phyloP scores from a whole-genome alignment of 2,329 filamentous ascomycete genomes.

The Pseudogymnoascus sp. region DNA sequence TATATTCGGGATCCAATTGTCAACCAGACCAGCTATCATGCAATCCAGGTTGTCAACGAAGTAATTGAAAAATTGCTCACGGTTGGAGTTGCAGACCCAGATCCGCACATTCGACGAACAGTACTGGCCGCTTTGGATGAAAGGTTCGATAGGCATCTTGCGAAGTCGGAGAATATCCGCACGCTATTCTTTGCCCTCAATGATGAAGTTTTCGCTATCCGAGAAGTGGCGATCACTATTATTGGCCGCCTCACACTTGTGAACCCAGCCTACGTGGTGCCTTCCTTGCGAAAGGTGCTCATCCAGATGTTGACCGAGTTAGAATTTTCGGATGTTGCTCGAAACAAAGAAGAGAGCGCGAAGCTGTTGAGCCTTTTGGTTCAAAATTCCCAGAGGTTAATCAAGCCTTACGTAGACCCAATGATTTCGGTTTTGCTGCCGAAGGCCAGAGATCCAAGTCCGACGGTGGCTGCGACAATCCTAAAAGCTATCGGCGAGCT shows the following conservation, averaged over 20 bases:
- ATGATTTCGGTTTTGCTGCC: slow-evolving; percentile 94
- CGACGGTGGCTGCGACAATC: slow-evolving; percentile 89
- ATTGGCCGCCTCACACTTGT: slow-evolving; percentile 85
- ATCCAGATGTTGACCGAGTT: slow-evolving; percentile 95
- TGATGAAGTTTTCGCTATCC: slow-evolving; percentile 85
- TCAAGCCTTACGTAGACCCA: slow-evolving; percentile 93
- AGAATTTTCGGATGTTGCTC: slow-evolving; percentile 87
- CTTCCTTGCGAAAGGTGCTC: slow-evolving; percentile 85
- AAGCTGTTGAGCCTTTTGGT: slow-evolving; percentile 88
- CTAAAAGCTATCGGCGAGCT: slow-evolving; percentile 91
- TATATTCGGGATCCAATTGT: slow-evolving; percentile 96
- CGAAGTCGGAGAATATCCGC: slow-evolving; percentile 93
- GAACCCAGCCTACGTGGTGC: slow-evolving; percentile 96
- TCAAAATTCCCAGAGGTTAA: slow-evolving; percentile 83
- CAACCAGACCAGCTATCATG: slow-evolving; percentile 94
- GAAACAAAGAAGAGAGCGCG: slow-evolving; percentile 94
- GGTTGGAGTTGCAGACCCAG: slow-evolving; percentile 86
- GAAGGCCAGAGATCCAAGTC: slow-evolving; percentile 77
- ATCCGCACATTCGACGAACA: slow-evolving; percentile 79
- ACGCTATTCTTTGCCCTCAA: slow-evolving; percentile 93
- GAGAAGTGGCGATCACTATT: slow-evolving; percentile 92
- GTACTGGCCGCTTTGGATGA: slow-evolving; percentile 85
- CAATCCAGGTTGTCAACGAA: slow-evolving; percentile 92
- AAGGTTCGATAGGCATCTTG: slow-evolving; percentile 93
- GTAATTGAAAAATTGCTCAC: slow-evolving; percentile 96